These are phyloP conservation scores for Didymella glomerata DNA, from an alignment of 2,329 filamentous ascomycete species.

Conservation along the genomic window DNA sequence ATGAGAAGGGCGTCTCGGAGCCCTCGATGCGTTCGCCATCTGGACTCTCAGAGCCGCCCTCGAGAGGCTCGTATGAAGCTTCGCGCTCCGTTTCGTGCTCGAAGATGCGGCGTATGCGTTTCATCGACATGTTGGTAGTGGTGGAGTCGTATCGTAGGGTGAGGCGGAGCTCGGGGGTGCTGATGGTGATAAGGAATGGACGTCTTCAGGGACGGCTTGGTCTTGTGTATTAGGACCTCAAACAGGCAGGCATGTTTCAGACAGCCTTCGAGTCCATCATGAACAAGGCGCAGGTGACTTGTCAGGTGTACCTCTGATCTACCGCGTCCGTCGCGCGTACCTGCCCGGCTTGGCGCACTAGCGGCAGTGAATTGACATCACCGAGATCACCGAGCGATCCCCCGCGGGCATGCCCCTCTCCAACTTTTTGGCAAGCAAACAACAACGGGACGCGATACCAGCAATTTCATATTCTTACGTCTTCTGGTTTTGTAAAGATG, in stretches of 20 bases:
- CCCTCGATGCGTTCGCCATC: constrained; percentile 47
- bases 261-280: constrained; percentile 23
- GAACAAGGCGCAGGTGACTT: constrained; percentile 28
- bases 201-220: constrained; percentile 12
- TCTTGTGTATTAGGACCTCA: neutral
- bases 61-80: constrained; percentile 49
- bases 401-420: constrained; percentile 22
- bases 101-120: constrained; percentile 46
- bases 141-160: constrained; percentile 4
- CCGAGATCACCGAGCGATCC: constrained; percentile 19
- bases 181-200: constrained; percentile 22
- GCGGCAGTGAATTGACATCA: constrained; percentile 15
- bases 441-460: neutral
- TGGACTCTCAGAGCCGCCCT: constrained; percentile 47
- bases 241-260: constrained; percentile 36
- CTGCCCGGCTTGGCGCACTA: constrained; percentile 18
- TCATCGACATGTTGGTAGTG: constrained; percentile 39
- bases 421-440: constrained; percentile 1
- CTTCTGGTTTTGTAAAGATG: neutral
- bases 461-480: neutral
- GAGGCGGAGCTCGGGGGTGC: constrained; percentile 21
- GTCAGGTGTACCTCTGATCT: constrained; percentile 11
- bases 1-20: constrained; percentile 69
- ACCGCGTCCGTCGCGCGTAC: constrained; percentile 12
- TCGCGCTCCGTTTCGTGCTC: constrained; percentile 36